A percentile compares a stretch with the other conserved stretches of the same genome.
These are phyloP conservation scores for Globisporangium echinulatum DNA, from an alignment of 352 stramenopile genomes.

Conservation along the genomic window DNA sequence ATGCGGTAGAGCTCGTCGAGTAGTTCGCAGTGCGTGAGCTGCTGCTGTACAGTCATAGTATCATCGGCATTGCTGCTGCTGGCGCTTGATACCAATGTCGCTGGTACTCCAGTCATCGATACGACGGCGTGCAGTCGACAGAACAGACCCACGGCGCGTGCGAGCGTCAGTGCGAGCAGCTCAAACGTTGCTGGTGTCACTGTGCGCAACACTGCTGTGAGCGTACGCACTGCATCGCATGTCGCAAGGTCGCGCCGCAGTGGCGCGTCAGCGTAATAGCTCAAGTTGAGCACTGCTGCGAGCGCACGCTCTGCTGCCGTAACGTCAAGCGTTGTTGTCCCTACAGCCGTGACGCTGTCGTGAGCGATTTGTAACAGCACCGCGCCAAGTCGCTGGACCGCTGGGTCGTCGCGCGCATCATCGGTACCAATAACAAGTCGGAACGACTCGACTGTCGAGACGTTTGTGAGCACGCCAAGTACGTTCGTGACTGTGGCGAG, in stretches of 20 bases:
- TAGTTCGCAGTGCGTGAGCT: constrained; percentile 15
- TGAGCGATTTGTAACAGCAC: constrained; percentile 9
- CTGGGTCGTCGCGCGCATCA: constrained; percentile 3
- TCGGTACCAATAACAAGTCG: constrained; percentile 18
- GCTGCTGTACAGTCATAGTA: neutral
- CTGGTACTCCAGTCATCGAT: neutral
- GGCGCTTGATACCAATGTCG: neutral
- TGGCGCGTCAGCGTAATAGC: constrained; percentile 26
- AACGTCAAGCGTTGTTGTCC: neutral
- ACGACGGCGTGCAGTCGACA: constrained; percentile 44
- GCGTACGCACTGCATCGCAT: constrained; percentile 9
- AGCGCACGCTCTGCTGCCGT: constrained; percentile 31
- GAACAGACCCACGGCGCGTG: constrained; percentile 42
- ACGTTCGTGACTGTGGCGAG: constrained; percentile 20
- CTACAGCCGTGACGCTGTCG: neutral
- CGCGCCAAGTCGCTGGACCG: neutral
- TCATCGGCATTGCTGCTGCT: neutral
- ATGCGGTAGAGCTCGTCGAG: constrained; percentile 27
- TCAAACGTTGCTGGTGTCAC: constrained; percentile 11
- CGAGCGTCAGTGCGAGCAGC: constrained; percentile 26
- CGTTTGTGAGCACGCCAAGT: constrained; percentile 51
- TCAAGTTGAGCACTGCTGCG: constrained; percentile 61
- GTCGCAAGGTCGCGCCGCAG: constrained; percentile 30
- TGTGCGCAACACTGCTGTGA: constrained; percentile 20
- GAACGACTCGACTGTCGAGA: constrained; percentile 32